Evolutionary conservation across 202 grass and related monocot genomes (phyloP).

Genomic region (Alloteropsis angusta): DNA sequence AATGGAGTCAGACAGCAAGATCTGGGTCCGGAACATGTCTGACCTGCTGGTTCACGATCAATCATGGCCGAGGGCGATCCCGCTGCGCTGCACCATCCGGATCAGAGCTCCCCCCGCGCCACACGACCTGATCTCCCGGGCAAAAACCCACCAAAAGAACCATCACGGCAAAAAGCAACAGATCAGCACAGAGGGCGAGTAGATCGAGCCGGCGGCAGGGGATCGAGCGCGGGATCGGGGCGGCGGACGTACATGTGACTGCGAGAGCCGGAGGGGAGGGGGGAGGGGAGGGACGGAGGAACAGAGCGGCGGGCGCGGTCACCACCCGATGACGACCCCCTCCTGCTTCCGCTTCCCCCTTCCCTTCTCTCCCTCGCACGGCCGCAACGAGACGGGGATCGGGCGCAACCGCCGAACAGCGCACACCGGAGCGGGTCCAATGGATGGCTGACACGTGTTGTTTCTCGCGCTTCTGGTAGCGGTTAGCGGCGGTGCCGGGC

Average conservation of each 20-base stretch:
- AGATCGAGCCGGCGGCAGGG: slow-evolving; percentile 4
- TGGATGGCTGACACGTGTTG: background rate
- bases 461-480: background rate
- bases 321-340: slow-evolving; percentile 44
- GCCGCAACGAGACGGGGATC: slow-evolving; percentile 27
- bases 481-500: background rate
- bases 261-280: slow-evolving; percentile 30
- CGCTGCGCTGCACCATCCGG: slow-evolving; percentile 37
- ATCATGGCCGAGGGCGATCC: slow-evolving; percentile 51
- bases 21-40: slow-evolving; percentile 13
- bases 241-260: slow-evolving; percentile 42
- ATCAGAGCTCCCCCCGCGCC: slow-evolving; percentile 43
- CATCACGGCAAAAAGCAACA: slow-evolving; percentile 16
- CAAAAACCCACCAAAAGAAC: slow-evolving; percentile 2
- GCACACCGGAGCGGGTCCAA: background rate
- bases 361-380: background rate
- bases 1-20: no score
- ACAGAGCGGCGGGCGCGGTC: slow-evolving; percentile 27
- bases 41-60: slow-evolving; percentile 54
- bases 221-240: background rate
- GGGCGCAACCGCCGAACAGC: slow-evolving; percentile 14
- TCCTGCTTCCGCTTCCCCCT: slow-evolving; percentile 8
- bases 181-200: slow-evolving; percentile 10
- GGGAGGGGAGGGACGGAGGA: background rate
- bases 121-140: slow-evolving; percentile 35